Conservation (phyloP, 345 rosid genomes). For the Boechera retrofracta region DNA sequence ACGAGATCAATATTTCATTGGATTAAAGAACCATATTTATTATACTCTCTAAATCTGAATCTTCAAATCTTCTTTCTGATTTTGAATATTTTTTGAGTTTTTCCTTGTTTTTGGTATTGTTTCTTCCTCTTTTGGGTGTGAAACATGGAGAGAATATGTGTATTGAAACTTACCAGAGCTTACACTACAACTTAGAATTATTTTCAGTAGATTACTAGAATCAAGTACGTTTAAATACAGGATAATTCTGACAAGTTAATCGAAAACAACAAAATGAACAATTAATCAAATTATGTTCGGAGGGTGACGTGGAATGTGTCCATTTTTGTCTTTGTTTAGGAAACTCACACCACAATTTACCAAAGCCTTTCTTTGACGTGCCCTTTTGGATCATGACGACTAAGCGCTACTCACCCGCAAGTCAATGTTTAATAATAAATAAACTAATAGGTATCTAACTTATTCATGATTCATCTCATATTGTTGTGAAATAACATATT, state of each 20-base stretch:
- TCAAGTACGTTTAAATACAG: too few species aligned
- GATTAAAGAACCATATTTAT: neutral
- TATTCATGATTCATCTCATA: constrained; percentile 1
- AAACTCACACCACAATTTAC: constrained; percentile 27
- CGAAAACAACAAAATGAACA: neutral
- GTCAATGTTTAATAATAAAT: constrained; percentile 25
- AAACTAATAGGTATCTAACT: neutral
- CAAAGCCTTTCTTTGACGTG: constrained; percentile 29
- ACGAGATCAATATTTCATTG: neutral
- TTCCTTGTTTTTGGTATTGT: neutral
- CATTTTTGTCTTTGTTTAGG: neutral
- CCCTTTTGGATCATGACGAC: constrained; percentile 10
- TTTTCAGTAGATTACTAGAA: neutral
- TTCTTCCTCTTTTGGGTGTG: constrained; percentile 11
- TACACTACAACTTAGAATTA: neutral
- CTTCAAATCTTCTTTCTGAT: neutral
- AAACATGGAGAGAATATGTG: neutral
- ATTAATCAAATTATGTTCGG: neutral
- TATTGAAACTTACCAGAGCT: constrained; percentile 7
- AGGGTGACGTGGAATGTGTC: constrained; percentile 16
- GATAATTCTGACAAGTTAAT: too few species aligned
- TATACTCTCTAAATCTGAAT: constrained; percentile 10
- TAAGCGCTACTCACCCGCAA: constrained; percentile 15
- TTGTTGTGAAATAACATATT: too few species aligned
- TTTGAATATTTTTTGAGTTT: too few species aligned